Base-by-base conservation (phyloP, 2,329 filamentous ascomycete species). In the Thelonectria rubi region DNA sequence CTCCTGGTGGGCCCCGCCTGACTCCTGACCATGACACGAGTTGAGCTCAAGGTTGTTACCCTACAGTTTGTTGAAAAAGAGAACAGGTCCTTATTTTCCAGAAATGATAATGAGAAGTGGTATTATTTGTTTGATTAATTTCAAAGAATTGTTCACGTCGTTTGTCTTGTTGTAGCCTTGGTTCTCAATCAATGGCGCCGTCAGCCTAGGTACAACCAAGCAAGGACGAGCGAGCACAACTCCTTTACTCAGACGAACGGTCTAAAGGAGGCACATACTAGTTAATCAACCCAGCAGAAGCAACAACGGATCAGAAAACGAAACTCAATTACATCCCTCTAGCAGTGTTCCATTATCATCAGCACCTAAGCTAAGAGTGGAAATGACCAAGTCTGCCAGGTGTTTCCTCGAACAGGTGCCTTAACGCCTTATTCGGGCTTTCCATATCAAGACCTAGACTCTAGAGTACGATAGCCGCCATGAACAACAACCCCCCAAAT, bases 401-500 rank as follows among this genome's bases (percentile, higher is more conserved):
- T 26, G 20, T 21, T 30, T 15, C 45, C 21, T 30, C 45, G n/a
- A 26, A 26, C 10, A 15, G 3, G 34, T 15, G 12, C 14, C 45
- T 7, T 21, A 10, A 47, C 14, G 9, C 12, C 21, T 21, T 30
- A 4, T 26, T 14, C 7, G 20, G 14, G 20, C 20, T 14, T 47
- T 30, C 8, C 26, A 18, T 46, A 18, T 21, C 18, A 26, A 39
- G 5, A 18, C 12, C 37, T 45, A 26, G 3, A 9, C 4, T 50
- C 54, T 40, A 69, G 30, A 57, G 40, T 20, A 59, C 8, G 50
- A 73, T 65, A 21, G 62, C 67, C 32, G 75, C 55, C 6, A 76
- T 24, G 15, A 73, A 58, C 1, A 77, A 49, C n/a, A 66, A 66
- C 9, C 64, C 63, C 40, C 45, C 26, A 21, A 76, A 62, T 2